Conservation (phyloP, 805 yeast genomes). For the Lipomyces spencermartinsiae region DNA sequence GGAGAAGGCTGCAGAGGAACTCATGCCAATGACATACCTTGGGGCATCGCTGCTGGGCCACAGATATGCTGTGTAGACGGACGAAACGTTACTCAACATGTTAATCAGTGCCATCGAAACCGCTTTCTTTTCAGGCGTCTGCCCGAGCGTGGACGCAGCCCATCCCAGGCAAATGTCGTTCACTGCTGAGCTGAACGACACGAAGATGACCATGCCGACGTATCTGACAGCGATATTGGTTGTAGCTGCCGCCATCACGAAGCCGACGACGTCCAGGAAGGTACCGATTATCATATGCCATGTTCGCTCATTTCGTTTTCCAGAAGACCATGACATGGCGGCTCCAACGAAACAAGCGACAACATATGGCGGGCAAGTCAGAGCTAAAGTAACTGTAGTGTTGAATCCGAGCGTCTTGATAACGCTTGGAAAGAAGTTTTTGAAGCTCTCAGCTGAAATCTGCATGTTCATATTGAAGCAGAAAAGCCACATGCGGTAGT, state of each 20-base stretch:
- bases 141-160: constrained; percentile 46
- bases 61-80: constrained; percentile 30
- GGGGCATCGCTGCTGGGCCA: constrained; percentile 22
- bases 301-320: constrained; percentile 32
- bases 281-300: constrained; percentile 21
- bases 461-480: constrained; percentile 28
- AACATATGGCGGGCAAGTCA: constrained; percentile 65
- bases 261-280: too few species aligned
- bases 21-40: constrained; percentile 22
- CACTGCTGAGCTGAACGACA: constrained; percentile 30
- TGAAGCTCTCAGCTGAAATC: constrained; percentile 43
- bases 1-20: constrained; percentile 24
- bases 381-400: constrained; percentile 56
- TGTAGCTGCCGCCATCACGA: too few species aligned
- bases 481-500: constrained; percentile 33
- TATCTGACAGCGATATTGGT: constrained; percentile 16
- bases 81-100: constrained; percentile 24
- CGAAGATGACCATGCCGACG: constrained; percentile 30
- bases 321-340: constrained; percentile 40
- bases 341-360: constrained; percentile 54
- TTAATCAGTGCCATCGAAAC: constrained; percentile 51
- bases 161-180: constrained; percentile 32
- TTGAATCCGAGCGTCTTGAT: constrained; percentile 59
- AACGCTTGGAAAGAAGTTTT: constrained; percentile 65
- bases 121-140: constrained; percentile 56